Evolutionary conservation across 345 rosid genomes (phyloP), one percentile per base, ranked within the genome.

Genomic region (Pugionium cornutum): DNA sequence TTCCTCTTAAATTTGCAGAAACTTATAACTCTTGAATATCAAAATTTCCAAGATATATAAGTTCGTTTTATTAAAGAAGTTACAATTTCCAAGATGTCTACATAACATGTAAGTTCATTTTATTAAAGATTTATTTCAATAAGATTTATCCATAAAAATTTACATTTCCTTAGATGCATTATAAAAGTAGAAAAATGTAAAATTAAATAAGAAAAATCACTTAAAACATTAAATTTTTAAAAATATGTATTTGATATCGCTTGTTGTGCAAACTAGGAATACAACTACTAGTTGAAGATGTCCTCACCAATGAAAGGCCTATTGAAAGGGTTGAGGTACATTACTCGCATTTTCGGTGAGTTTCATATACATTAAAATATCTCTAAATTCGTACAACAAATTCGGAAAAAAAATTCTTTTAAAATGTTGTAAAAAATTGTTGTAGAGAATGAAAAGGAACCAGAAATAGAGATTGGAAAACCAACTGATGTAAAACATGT

Each of bases 401-500:
- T 18, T 18, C 18, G 18, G 18, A 18, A 18, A 18, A 18, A 18
- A 18, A 18, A 18, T 18, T 18, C 18, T 18, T 18, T 18, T 18
- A 18, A 18, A 18, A 5, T 66, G 48, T 31, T 47, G 7, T 10
- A 27, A 7, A 47, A 18, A 7, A 29, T 36, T 37, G 79, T 66
- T 79, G 79, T 72, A 86, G 95, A 87, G 8, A 78, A 86, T 69
- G 98, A 83, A 58, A 83, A 87, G 61, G 92, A 92, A 69, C 76
- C 83, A 51, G 95, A 92, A 56, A 87, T 92, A 81, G 81, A 80
- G 70, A 92, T 92, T 68, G 98, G 98, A 52, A 25, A 5, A 40
- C 98, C 98, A 3, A 92, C 98, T 2, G 97, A 92, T 73, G 98
- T 92, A 55, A 92, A 92, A 82, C 98, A 92, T 65, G 97, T 92